Percentiles rank a stretch among this genome's conserved stretches.
These are phyloP conservation scores for Centaurea solstitialis DNA, from an alignment of 129 eudicot genomes.

Conservation along the genomic window DNA sequence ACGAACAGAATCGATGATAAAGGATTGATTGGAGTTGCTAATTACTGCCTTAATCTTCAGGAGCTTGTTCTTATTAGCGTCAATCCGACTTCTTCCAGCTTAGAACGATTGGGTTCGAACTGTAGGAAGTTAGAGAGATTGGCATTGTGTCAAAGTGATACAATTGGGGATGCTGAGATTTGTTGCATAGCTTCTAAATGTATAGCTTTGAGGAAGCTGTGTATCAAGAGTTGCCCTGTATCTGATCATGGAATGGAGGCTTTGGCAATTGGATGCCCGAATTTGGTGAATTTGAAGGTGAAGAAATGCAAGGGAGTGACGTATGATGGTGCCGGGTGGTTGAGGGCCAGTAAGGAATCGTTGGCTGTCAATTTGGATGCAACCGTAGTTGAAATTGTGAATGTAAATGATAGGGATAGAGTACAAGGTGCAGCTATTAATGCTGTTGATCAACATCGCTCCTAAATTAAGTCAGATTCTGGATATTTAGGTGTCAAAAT, in stretches of 20 bases:
- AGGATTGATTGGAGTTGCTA: conserved; percentile 60
- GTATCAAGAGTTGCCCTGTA: conserved; percentile 75
- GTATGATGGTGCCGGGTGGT: conserved; percentile 54
- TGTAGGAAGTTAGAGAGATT: conserved; percentile 62
- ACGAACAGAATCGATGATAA: conserved; percentile 61
- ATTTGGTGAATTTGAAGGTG: conserved; percentile 78
- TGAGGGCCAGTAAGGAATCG: conserved; percentile 54
- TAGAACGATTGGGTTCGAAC: conserved; percentile 48
- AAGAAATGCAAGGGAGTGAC: conserved; percentile 80
- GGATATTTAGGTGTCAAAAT: not conserved
- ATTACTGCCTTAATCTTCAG: conserved; percentile 54
- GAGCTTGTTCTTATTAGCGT: conserved; percentile 72
- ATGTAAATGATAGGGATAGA: conserved; percentile 33
- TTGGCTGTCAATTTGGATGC: conserved; percentile 66
- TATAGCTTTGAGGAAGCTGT: conserved; percentile 62
- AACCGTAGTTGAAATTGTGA: conserved; percentile 42
- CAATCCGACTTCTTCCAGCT: conserved; percentile 51
- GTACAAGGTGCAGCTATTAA: conserved; percentile 29
- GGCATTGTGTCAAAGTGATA: conserved; percentile 74
- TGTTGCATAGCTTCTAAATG: conserved; percentile 74
- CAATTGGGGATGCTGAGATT: conserved; percentile 70
- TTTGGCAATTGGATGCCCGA: conserved; percentile 73
- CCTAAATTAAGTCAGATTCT: not conserved
- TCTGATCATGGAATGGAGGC: conserved; percentile 80
- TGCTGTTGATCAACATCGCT: conserved; percentile 45